These are phyloP conservation scores for Phialemonium atrogriseum DNA, from an alignment of 2,329 filamentous ascomycete genomes.

Conservation along the genomic window DNA sequence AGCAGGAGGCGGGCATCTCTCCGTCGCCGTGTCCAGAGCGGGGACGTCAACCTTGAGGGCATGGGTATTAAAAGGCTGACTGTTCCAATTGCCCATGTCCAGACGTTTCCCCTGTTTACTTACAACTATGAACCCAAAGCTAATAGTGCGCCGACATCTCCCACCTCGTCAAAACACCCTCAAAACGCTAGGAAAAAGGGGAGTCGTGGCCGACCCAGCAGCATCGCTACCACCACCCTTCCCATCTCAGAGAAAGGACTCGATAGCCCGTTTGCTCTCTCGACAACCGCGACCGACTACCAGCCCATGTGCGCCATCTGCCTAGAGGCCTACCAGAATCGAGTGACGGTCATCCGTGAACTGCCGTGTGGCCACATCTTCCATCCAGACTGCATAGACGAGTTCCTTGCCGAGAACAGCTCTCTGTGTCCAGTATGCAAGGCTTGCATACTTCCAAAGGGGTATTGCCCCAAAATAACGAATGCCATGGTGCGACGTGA, in stretches of 20 bases:
- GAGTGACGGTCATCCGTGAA: constrained; percentile 68
- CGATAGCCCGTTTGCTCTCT: constrained; percentile 12
- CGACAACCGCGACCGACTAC: constrained; percentile 41
- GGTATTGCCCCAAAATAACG: constrained; percentile 63
- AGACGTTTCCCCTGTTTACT: constrained; percentile 68
- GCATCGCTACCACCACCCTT: constrained; percentile 4
- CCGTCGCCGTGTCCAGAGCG: constrained; percentile 60
- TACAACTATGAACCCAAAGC: constrained; percentile 54
- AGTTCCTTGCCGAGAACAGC: constrained; percentile 68
- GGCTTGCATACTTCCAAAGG: constrained; percentile 62
- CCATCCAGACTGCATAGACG: constrained; percentile 85
- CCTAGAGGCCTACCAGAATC: constrained; percentile 67
- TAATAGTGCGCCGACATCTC: constrained; percentile 26
- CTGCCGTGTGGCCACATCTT: constrained; percentile 89
- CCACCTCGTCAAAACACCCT: constrained; percentile 21
- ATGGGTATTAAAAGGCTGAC: constrained; percentile 77
- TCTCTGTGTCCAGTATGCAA: constrained; percentile 92
- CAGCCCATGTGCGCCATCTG: constrained; percentile 90
- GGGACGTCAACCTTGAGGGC: constrained; percentile 79
- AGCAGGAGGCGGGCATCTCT: constrained; percentile 60
- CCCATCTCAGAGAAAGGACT: constrained; percentile 13
- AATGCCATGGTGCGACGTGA: constrained; percentile 83
- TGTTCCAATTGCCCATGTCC: constrained; percentile 63
- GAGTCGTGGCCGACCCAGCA: constrained; percentile 5
- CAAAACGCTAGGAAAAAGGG: constrained; percentile 10